Conservation (phyloP, 2,329 filamentous ascomycete species). For the Colletotrichum paranaense region DNA sequence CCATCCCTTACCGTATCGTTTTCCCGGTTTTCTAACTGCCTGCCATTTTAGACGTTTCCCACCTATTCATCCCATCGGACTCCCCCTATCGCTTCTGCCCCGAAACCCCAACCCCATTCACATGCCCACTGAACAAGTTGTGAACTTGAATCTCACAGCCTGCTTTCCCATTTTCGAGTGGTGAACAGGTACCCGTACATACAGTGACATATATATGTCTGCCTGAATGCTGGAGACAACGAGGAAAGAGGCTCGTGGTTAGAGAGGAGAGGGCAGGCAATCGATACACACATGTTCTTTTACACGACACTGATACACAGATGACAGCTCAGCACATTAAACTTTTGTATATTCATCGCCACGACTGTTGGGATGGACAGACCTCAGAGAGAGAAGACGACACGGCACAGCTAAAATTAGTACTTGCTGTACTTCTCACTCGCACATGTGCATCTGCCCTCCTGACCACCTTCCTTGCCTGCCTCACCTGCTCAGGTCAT, state of each 20-base stretch:
- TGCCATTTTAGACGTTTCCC: background rate
- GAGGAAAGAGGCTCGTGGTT: background rate
- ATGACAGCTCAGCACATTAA: conserved; percentile 3
- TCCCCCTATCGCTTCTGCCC: background rate
- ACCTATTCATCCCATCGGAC: background rate
- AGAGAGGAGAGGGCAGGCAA: background rate
- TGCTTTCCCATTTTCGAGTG: background rate
- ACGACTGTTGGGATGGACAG: background rate
- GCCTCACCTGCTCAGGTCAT: background rate
- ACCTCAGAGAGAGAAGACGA: background rate
- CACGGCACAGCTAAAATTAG: conserved; percentile 20
- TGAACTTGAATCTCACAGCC: background rate
- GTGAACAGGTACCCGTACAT: background rate
- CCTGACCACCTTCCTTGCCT: background rate
- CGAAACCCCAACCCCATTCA: conserved; percentile 6
- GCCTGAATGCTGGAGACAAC: background rate
- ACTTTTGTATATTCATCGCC: conserved; percentile 3
- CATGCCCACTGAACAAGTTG: background rate
- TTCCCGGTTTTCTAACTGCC: too few species aligned
- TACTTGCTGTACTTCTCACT: conserved; percentile 10
- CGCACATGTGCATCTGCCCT: background rate
- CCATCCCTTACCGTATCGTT: background rate
- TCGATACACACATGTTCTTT: background rate
- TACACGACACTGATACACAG: background rate
- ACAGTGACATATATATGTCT: too few species aligned